Conservation (phyloP, 192 early-diverging fungal species). For the Coemansia sp. region DNA sequence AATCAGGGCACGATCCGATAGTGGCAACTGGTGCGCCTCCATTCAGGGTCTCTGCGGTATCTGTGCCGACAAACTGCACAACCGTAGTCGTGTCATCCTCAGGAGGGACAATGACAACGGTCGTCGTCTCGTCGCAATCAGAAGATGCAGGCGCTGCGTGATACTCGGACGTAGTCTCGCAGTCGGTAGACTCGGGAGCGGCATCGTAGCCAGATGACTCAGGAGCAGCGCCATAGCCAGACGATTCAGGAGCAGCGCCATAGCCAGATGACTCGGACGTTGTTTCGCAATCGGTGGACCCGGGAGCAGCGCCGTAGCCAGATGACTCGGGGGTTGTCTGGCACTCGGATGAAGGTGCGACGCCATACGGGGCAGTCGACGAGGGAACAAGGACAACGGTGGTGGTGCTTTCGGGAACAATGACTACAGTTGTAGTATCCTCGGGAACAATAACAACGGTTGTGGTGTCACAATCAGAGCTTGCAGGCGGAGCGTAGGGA, state of each 20-base stretch:
- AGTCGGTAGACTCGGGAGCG: slow-evolving; percentile 4
- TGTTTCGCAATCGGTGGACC: background rate
- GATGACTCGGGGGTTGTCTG: background rate
- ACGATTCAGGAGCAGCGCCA: background rate
- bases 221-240: background rate
- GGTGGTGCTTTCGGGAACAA: slow-evolving; percentile 12
- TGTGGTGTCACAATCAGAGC: slow-evolving; percentile 11
- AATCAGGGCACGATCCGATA: slow-evolving; percentile 38
- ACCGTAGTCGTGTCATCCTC: slow-evolving; percentile 26
- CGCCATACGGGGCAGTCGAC: slow-evolving; percentile 6
- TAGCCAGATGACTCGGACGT: slow-evolving; percentile 7
- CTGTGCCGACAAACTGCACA: slow-evolving; percentile 40
- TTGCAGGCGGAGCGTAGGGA: slow-evolving; percentile 1
- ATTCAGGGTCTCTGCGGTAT: slow-evolving; percentile 36
- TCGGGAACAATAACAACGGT: slow-evolving; percentile 15
- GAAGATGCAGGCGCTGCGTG: background rate
- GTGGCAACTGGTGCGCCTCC: slow-evolving; percentile 41
- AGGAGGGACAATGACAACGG: slow-evolving; percentile 17
- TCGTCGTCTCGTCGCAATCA: slow-evolving; percentile 19
- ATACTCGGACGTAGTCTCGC: slow-evolving; percentile 2
- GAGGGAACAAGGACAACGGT: slow-evolving; percentile 33
- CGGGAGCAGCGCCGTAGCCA: slow-evolving; percentile 7
- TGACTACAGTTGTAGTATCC: slow-evolving; percentile 3
- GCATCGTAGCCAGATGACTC: background rate
- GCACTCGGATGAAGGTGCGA: background rate